A percentile compares a stretch with the other conserved stretches of the same genome.
Conservation (phyloP, 2,329 filamentous ascomycete species). For the Akanthomyces dipterigenus region DNA sequence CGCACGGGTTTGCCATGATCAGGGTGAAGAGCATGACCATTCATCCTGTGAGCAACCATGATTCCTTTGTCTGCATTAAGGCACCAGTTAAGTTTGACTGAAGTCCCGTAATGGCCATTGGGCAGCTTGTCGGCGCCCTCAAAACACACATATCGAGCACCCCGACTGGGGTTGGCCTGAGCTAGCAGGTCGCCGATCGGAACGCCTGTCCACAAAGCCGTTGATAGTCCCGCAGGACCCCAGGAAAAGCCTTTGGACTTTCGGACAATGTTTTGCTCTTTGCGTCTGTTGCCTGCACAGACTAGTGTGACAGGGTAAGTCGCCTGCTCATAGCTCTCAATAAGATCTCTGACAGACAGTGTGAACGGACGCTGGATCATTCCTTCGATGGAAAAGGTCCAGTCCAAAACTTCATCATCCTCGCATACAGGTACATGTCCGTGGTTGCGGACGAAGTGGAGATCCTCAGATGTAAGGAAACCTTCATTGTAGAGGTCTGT, state of each 20-base stretch:
- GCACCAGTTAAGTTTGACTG: slow-evolving; percentile 80
- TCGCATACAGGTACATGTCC: slow-evolving; percentile 73
- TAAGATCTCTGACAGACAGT: slow-evolving; percentile 64
- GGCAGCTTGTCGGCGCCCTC: slow-evolving; percentile 83
- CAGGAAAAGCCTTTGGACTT: slow-evolving; percentile 94
- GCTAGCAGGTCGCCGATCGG: slow-evolving; percentile 65
- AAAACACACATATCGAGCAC: slow-evolving; percentile 80
- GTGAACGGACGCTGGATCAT: slow-evolving; percentile 70
- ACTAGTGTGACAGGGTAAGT: slow-evolving; percentile 85
- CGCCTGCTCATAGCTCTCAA: slow-evolving; percentile 69
- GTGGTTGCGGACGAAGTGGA: slow-evolving; percentile 92
- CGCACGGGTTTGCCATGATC: slow-evolving; percentile 83
- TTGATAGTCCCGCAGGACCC: slow-evolving; percentile 82
- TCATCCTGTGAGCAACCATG: slow-evolving; percentile 86
- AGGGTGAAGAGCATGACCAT: slow-evolving; percentile 69
- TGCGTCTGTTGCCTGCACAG: slow-evolving; percentile 84
- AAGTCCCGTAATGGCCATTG: slow-evolving; percentile 85
- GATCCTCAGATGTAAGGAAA: slow-evolving; percentile 77
- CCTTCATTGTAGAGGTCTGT: slow-evolving; percentile 70
- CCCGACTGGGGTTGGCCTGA: slow-evolving; percentile 58
- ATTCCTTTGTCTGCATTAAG: slow-evolving; percentile 77
- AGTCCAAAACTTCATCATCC: slow-evolving; percentile 65
- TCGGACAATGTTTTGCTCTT: slow-evolving; percentile 85
- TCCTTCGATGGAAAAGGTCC: slow-evolving; percentile 79
- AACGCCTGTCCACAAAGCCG: slow-evolving; percentile 80